Base-by-base conservation (phyloP, 805 yeast species). In the Metschnikowia dekortorum region DNA sequence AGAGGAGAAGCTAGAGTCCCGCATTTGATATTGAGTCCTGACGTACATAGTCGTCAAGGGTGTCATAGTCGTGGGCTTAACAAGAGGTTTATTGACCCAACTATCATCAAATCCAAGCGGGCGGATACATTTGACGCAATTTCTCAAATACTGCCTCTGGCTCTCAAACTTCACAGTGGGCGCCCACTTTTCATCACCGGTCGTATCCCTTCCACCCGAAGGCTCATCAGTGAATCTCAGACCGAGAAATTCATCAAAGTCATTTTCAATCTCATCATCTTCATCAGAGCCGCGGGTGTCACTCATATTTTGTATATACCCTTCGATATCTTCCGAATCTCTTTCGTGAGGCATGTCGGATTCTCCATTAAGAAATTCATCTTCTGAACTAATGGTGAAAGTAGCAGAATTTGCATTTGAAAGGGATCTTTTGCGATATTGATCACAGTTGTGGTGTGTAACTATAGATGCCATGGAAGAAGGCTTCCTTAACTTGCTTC, bases 41-140 rank as follows among this genome's bases (percentile, higher is more conserved):
- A 53, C 28, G 35, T 47, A 53, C 35, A 48, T 30, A 39, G 53
- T 51, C 7, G 48, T 52, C 50, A 53, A 54, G 7, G 70, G 68
- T 4, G 69, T 68, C 58, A 61, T 50, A 5, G 64, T 54, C 2
- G 74, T 62, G 2, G 75, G 73, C 52, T 71, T 71, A 32, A 75
- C 71, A 18, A 79, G 56, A 31, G 69, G 60, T 56, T 72, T 78
- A 40, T 81, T 79, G 22, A 75, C 64, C 86, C 87, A 82, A 8
- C 71, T 56, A 39, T 81, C 83, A 41, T 77, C 80, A 53, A 70
- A 70, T 1, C 75, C 68, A 47, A 82, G 67, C 3, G 84, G 78
- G 55, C 73, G 78, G 28, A 82, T 78, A 54, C 87, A 82, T 44
- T 85, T 73, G 33, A 82, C 61, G 14, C 83, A 75, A 60, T 81